Evolutionary conservation across 176 grass and related monocot genomes (phyloP).

Genomic region (Otatea glauca): DNA sequence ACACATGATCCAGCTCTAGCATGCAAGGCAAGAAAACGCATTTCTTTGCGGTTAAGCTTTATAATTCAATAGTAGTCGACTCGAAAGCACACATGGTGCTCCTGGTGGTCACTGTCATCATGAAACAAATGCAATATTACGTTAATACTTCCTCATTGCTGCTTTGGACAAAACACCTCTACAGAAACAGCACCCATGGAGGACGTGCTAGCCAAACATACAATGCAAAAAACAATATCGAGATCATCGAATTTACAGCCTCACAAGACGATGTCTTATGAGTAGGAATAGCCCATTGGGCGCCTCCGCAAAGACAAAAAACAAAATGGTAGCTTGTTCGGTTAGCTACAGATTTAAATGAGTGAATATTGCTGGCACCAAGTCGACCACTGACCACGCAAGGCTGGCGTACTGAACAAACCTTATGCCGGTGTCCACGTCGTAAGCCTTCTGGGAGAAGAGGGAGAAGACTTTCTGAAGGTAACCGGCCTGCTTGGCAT

Average conservation of each 20-base stretch:
- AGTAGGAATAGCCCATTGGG: conserved; percentile 3
- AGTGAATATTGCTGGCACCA: conserved; percentile 79
- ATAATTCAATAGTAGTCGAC: neutral
- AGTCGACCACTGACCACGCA: conserved; percentile 90
- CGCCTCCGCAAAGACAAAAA: neutral
- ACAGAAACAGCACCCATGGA: conserved; percentile 21
- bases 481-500: conserved; percentile 62
- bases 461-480: conserved; percentile 66
- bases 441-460: conserved; percentile 75
- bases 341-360: conserved; percentile 68
- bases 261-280: conserved; percentile 28
- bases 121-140: neutral
- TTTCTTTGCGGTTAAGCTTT: conserved; percentile 24
- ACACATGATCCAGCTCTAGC: neutral
- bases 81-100: neutral
- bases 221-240: neutral
- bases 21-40: conserved; percentile 18
- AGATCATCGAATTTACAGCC: conserved; percentile 47
- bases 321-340: neutral
- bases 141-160: neutral
- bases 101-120: neutral
- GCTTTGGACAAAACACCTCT: conserved; percentile 9
- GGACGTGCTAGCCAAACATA: conserved; percentile 31
- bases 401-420: conserved; percentile 91
- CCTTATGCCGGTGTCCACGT: conserved; percentile 92